Evolutionary conservation across 805 yeast genomes (phyloP).

Genomic region (Cyberlindnera saturnus): DNA sequence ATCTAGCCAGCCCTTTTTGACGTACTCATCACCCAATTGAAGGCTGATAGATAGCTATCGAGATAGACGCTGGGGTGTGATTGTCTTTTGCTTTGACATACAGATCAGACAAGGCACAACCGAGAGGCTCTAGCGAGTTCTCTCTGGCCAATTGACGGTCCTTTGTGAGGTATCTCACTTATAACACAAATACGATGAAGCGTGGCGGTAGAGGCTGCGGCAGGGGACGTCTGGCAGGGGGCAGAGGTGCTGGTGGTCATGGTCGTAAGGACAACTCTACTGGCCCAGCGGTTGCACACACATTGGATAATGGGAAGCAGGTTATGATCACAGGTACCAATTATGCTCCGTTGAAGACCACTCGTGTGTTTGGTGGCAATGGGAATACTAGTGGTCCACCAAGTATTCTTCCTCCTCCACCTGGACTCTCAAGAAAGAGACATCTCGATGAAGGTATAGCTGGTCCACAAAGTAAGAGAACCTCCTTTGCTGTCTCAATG

Average conservation of each 20-base stretch:
- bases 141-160: too few species aligned
- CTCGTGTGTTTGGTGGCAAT: constrained; percentile 6
- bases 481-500: neutral
- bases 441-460: neutral
- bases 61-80: too few species aligned
- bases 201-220: neutral
- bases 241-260: neutral
- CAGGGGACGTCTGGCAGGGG: neutral
- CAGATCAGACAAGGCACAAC: too few species aligned
- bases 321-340: constrained; percentile 11
- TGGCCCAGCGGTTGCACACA: neutral
- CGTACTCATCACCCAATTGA: too few species aligned
- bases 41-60: too few species aligned
- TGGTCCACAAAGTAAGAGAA: neutral
- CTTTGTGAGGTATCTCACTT: too few species aligned
- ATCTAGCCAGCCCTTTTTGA: too few species aligned
- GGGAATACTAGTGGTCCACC: neutral
- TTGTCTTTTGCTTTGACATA: too few species aligned
- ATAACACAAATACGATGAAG: neutral
- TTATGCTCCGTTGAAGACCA: constrained; percentile 9
- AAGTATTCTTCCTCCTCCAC: neutral
- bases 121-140: too few species aligned
- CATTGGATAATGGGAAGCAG: neutral
- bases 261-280: neutral
- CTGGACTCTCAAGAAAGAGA: constrained; percentile 9